Conservation (phyloP, 257 asterid species). For the Nicotiana obtusifolia region DNA sequence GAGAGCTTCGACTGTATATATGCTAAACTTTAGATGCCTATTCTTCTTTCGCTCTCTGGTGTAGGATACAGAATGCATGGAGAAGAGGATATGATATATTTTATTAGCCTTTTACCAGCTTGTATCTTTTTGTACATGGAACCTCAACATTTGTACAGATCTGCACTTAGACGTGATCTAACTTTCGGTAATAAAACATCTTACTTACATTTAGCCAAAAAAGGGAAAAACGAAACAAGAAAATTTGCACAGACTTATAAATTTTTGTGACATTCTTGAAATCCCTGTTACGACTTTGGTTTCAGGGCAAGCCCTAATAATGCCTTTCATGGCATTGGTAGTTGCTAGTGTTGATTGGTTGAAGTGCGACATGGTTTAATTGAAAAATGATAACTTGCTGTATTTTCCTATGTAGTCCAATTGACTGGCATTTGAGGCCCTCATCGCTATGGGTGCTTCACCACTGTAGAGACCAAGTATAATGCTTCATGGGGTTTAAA, state of each 20-base stretch:
- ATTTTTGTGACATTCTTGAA: background rate
- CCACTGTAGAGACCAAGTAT: no score
- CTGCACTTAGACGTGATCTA: background rate
- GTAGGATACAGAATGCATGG: background rate
- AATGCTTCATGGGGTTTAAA: no score
- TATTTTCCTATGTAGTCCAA: no score
- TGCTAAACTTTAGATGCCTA: background rate
- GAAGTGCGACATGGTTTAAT: no score
- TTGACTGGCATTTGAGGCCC: no score
- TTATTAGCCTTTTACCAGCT: background rate
- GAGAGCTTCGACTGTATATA: background rate
- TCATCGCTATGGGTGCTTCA: no score
- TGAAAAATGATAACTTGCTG: no score
- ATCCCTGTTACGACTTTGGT: background rate
- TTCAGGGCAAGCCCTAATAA: no score
- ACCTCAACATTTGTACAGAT: background rate
- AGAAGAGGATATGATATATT: background rate
- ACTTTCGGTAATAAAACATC: background rate
- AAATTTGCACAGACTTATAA: background rate
- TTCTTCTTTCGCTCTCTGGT: background rate
- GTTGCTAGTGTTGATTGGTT: no score
- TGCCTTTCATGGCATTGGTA: no score
- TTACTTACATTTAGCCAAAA: background rate
- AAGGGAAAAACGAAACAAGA: background rate
- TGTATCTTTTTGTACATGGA: background rate